phyloP scores from a whole-genome alignment of 1,284 basidiomycete genomes.

The Hemileccinum hortonii region DNA sequence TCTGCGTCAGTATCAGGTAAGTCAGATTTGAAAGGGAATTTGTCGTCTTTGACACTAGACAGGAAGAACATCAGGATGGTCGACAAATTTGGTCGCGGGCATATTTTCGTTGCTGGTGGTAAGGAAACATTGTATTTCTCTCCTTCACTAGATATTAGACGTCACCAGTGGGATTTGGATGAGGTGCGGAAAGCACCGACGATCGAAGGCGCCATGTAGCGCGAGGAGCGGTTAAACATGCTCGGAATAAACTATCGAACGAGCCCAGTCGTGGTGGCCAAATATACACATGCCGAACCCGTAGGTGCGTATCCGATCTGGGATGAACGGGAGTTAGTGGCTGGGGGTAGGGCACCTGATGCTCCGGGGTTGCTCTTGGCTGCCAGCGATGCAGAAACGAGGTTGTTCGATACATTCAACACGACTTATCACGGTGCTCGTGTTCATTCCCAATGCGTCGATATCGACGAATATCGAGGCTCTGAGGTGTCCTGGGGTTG shows the following conservation, averaged over 20 bases:
- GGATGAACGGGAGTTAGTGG: conserved; percentile 10
- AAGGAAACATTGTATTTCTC: not conserved
- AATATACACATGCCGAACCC: not conserved
- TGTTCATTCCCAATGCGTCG: conserved; percentile 15
- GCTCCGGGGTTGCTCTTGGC: conserved; percentile 8
- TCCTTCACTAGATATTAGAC: too few species aligned
- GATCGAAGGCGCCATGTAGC: too few species aligned
- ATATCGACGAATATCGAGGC: not conserved
- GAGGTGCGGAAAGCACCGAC: too few species aligned
- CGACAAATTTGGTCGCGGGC: conserved; percentile 29
- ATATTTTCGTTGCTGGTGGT: conserved; percentile 36
- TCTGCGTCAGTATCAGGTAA: conserved; percentile 24
- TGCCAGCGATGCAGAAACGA: not conserved
- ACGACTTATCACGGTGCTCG: conserved; percentile 16
- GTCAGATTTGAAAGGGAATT: not conserved
- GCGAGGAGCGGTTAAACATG: conserved; percentile 25
- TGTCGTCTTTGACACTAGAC: too few species aligned
- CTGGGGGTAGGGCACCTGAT: conserved; percentile 22
- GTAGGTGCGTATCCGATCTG: conserved; percentile 14
- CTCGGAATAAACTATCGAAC: conserved; percentile 38
- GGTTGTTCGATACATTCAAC: conserved; percentile 25
- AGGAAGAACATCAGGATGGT: conserved; percentile 32
- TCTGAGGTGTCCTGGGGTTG: too few species aligned
- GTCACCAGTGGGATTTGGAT: too few species aligned
- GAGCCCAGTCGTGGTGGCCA: conserved; percentile 33